Evolutionary conservation across 805 yeast species (phyloP), one percentile per base, ranked within the genome.

Genomic region (Candida succiphila): DNA sequence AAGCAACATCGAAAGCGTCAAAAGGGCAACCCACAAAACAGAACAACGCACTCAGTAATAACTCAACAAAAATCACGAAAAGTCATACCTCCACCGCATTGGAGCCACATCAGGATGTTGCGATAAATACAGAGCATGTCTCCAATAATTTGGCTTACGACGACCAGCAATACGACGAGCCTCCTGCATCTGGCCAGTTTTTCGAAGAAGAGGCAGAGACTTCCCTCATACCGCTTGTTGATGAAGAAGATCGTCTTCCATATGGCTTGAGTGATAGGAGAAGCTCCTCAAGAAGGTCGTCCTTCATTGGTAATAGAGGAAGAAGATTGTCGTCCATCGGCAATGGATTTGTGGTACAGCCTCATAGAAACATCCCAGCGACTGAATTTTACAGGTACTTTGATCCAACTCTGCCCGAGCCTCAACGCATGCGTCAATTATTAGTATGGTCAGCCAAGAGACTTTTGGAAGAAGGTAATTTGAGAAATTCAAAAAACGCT

Each of bases 291-390:
- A 12, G 35, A 16, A 59, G 81, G 42, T 49, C 80, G 33, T 48
- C 72, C 2, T 73, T 81, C 1, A 54, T 76, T 41, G 50, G 66
- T 26, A 67, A 69, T 34, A 59, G 92, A 23, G 92, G 92, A 7
- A 78, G 78, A 45, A 55, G 92, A 20, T 71, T 77, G 2, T 80
- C 83, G 47, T 77, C 87, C 0, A 69, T 81, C 6, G 87, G 88
- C 2, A 79, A 78, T 46, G 89, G 88, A 3, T 74, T 73, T 43
- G 63, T 61, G 2, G 83, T 78, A 0, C 68, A 67, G 21, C 88
- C 88, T 2, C 88, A 81, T 49, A 61, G 65, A 1, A 76, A 73
- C 30, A 72, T 82, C 1, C 65, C 73, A 0, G 58, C 63, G 1
- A 44, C 56, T 8, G 76, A 75, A 34, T 74, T 74, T 45, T 74